Evolutionary conservation across 768 basidiomycete genomes (phyloP).

Genomic region (Boletellus emodensis): DNA sequence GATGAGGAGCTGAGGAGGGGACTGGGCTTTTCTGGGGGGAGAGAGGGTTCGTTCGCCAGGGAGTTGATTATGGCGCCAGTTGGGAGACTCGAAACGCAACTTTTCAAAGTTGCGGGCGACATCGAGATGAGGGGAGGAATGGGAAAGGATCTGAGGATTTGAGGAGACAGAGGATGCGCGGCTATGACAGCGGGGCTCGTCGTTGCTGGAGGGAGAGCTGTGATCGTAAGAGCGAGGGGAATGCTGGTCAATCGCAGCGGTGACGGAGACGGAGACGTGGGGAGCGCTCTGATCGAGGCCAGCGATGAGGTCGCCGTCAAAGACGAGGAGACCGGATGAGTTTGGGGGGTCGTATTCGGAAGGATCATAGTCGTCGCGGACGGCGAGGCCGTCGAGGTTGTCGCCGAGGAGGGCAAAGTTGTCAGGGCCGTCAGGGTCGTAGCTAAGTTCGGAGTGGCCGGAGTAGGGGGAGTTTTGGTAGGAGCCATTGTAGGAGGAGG

Average conservation of each 20-base stretch:
- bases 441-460: constrained; percentile 60
- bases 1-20: constrained; percentile 57
- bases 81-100: constrained; percentile 62
- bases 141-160: constrained; percentile 39
- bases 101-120: constrained; percentile 57
- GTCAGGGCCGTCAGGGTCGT: constrained; percentile 45
- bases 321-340: constrained; percentile 51
- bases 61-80: constrained; percentile 49
- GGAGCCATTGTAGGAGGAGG: constrained; percentile 59
- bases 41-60: constrained; percentile 38
- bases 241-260: constrained; percentile 35
- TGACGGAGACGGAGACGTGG: constrained; percentile 38
- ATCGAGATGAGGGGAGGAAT: constrained; percentile 53
- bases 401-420: constrained; percentile 49
- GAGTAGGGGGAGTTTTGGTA: constrained; percentile 73
- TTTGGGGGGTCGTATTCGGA: constrained; percentile 64
- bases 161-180: constrained; percentile 70
- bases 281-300: constrained; percentile 26
- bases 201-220: constrained; percentile 60
- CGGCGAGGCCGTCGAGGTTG: constrained; percentile 35
- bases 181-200: constrained; percentile 47
- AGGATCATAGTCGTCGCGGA: constrained; percentile 62
- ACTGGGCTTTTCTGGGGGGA: constrained; percentile 52
- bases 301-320: constrained; percentile 46
- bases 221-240: constrained; percentile 53